Conservation (phyloP, 1,284 basidiomycete species). For the Gymnopus androsaceus region DNA sequence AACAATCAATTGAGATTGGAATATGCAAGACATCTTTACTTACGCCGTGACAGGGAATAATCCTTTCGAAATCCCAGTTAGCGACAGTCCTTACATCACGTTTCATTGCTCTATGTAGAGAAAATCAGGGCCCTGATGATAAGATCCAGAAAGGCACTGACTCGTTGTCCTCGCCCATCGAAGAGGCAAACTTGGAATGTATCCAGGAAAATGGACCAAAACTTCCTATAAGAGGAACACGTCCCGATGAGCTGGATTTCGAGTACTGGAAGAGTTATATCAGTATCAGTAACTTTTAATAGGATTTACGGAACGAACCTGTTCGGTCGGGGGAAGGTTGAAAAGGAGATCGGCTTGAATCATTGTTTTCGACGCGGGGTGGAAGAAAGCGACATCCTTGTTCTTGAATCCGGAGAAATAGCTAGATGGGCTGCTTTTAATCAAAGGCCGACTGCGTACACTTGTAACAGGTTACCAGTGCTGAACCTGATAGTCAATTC, state of each 20-base stretch:
- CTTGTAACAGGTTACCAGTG: conserved; percentile 66
- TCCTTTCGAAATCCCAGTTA: conserved; percentile 83
- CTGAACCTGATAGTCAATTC: conserved; percentile 47
- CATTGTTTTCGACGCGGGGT: conserved; percentile 77
- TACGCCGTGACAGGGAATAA: conserved; percentile 92
- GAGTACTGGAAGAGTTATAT: conserved; percentile 34
- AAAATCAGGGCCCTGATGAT: not conserved
- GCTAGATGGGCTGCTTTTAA: conserved; percentile 41
- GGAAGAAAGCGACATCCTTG: conserved; percentile 89
- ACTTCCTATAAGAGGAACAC: conserved; percentile 46
- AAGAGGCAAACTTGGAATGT: conserved; percentile 58
- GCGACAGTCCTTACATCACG: conserved; percentile 72
- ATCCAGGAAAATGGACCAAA: conserved; percentile 63
- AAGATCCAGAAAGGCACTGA: conserved; percentile 35
- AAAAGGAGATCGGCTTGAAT: conserved; percentile 88
- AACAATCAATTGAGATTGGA: conserved; percentile 10
- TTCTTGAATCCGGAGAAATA: conserved; percentile 84
- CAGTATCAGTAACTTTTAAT: not conserved
- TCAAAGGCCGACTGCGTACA: too few relatives aligned
- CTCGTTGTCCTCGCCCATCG: conserved; percentile 61
- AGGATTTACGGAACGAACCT: conserved; percentile 46
- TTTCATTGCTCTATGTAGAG: conserved; percentile 62
- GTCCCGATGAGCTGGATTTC: conserved; percentile 51
- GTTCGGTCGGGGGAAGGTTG: conserved; percentile 87
- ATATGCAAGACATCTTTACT: conserved; percentile 26